phyloP scores from a whole-genome alignment of 2,329 filamentous ascomycete species.

The Podosphaera xanthii region DNA sequence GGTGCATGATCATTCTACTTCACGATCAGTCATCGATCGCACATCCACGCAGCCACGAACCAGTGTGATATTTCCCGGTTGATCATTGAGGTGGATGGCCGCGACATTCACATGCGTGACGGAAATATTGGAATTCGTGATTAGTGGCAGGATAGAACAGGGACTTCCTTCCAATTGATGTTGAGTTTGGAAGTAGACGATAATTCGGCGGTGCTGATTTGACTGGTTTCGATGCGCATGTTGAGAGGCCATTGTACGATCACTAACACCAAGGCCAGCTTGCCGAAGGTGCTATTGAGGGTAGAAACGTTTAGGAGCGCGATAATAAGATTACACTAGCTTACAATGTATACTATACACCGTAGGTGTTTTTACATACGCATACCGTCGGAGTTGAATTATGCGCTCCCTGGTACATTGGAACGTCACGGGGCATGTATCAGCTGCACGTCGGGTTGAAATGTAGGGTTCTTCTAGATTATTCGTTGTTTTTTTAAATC shows the following conservation, averaged over 20 bases:
- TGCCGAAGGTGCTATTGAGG: no score
- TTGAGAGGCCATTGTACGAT: not conserved
- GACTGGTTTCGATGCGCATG: not conserved
- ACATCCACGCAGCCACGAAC: conserved; percentile 22
- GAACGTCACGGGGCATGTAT: no score
- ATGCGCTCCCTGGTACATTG: no score
- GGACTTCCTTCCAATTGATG: conserved; percentile 28
- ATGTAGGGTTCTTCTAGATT: no score
- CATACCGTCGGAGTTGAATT: no score
- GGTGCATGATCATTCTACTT: conserved; percentile 48
- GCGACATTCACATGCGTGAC: conserved; percentile 70
- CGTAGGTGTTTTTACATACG: no score
- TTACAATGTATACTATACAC: no score
- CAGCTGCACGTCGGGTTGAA: no score
- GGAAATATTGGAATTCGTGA: conserved; percentile 27
- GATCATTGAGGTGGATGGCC: conserved; percentile 60
- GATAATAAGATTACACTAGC: no score
- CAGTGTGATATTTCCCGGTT: conserved; percentile 24
- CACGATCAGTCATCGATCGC: conserved; percentile 19
- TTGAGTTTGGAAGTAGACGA: conserved; percentile 43
- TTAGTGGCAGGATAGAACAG: conserved; percentile 34
- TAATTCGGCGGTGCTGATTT: conserved; percentile 15
- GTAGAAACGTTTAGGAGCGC: no score
- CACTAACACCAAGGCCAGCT: no score
- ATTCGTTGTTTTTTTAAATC: no score